phyloP scores from a whole-genome alignment of 2,329 filamentous ascomycete species.

The Leptographium radiaticola region DNA sequence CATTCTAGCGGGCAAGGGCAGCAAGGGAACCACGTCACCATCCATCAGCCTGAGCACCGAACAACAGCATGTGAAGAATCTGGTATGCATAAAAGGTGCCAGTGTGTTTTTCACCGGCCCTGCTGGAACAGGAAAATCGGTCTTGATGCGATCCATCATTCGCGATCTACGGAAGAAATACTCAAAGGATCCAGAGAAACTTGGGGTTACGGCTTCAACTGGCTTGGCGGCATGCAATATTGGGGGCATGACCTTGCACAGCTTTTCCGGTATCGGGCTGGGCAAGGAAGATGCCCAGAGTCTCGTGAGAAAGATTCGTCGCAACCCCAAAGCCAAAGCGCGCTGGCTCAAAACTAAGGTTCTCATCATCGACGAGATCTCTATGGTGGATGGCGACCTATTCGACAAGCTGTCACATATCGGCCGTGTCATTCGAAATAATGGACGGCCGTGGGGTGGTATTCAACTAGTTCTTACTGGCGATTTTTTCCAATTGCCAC shows the following conservation, averaged over 20 bases:
- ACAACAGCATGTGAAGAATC: slow-evolving; percentile 68
- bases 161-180: slow-evolving; percentile 65
- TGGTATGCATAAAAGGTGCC: slow-evolving; percentile 67
- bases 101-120: slow-evolving; percentile 98
- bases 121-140: slow-evolving; percentile 92
- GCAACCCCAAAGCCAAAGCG: slow-evolving; percentile 75
- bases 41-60: slow-evolving; percentile 69
- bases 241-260: slow-evolving; percentile 88
- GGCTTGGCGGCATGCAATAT: slow-evolving; percentile 95
- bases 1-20: slow-evolving; percentile 11
- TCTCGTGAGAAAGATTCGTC: slow-evolving; percentile 80
- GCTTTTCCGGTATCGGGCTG: slow-evolving; percentile 87
- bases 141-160: slow-evolving; percentile 88
- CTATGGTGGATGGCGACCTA: slow-evolving; percentile 94
- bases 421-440: slow-evolving; percentile 74
- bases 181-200: slow-evolving; percentile 60
- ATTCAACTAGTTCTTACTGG: slow-evolving; percentile 94
- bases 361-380: slow-evolving; percentile 87
- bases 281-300: slow-evolving; percentile 76
- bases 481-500: slow-evolving; percentile 94
- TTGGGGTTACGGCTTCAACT: slow-evolving; percentile 91
- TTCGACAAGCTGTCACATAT: slow-evolving; percentile 94
- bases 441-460: slow-evolving; percentile 84
- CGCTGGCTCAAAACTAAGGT: slow-evolving; percentile 83
- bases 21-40: slow-evolving; percentile 27